phyloP scores from a whole-genome alignment of 2,329 filamentous ascomycete species.

The Chaetomium sp. region DNA sequence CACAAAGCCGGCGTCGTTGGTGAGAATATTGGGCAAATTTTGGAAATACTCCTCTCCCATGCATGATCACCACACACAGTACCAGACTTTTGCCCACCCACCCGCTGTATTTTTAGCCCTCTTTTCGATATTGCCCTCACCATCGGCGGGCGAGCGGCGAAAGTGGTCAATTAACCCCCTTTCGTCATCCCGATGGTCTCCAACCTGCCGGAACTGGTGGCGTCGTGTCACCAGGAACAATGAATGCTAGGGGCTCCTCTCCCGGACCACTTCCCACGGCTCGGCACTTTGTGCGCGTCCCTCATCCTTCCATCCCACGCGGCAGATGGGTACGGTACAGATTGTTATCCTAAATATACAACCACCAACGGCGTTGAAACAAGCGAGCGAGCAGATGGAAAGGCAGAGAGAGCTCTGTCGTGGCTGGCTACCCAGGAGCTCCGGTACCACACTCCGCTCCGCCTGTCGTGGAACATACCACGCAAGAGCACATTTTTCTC shows the following conservation, averaged over 20 bases:
- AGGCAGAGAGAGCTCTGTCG: neutral
- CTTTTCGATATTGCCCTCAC: conserved; percentile 13
- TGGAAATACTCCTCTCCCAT: neutral
- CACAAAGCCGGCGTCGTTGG: neutral
- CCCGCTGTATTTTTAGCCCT: conserved; percentile 17
- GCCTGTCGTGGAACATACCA: conserved; percentile 13
- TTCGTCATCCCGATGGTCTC: conserved; percentile 1
- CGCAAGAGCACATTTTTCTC: neutral
- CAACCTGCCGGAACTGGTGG: neutral
- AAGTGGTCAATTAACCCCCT: conserved; percentile 5
- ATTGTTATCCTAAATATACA: neutral
- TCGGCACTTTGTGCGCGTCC: conserved; percentile 6
- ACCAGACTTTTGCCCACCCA: conserved; percentile 18
- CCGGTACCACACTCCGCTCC: neutral
- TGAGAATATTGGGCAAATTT: neutral
- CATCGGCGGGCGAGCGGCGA: conserved; percentile 5
- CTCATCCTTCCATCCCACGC: neutral
- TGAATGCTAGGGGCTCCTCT: neutral
- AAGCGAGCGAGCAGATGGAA: neutral
- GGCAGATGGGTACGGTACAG: neutral
- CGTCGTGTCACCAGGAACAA: conserved; percentile 11
- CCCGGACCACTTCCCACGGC: conserved; percentile 13
- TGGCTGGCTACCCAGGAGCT: conserved; percentile 13
- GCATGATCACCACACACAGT: conserved; percentile 4
- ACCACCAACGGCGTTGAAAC: neutral